Evolutionary conservation across 176 grass and related monocot species (phyloP).

Genomic region (Hsuehochloa calcarea): DNA sequence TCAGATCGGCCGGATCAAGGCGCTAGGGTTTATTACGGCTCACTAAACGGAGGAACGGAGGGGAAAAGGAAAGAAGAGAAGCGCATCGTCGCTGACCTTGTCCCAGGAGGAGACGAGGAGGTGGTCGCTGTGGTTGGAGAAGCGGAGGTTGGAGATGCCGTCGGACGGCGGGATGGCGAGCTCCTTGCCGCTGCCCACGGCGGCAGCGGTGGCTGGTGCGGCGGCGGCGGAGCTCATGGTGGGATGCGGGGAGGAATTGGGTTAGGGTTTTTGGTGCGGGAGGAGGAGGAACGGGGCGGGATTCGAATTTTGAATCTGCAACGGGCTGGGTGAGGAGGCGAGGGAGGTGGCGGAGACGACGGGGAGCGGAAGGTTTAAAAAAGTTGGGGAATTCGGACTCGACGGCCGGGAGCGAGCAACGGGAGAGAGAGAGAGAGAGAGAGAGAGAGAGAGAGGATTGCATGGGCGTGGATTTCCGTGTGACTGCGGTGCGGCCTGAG

Average conservation of each 20-base stretch:
- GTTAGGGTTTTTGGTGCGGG: not conserved
- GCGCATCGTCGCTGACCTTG: conserved; percentile 43
- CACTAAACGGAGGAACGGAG: not conserved
- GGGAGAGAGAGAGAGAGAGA: too few relatives aligned
- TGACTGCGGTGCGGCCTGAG: not conserved
- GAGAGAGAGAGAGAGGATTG: not conserved
- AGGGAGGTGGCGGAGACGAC: not conserved
- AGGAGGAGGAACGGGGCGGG: not conserved
- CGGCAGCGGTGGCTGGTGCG: conserved; percentile 7
- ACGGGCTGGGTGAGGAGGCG: conserved; percentile 18
- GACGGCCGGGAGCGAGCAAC: not conserved
- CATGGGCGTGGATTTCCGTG: not conserved
- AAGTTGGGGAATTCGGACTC: not conserved
- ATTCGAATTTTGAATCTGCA: conserved; percentile 41
- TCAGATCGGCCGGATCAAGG: conserved; percentile 29
- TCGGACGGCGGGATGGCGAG: conserved; percentile 66
- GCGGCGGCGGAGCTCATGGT: conserved; percentile 34
- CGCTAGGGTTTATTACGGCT: conserved; percentile 45
- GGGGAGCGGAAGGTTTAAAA: not conserved
- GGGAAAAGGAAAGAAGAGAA: not conserved
- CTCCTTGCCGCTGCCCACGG: conserved; percentile 61
- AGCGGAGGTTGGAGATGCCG: conserved; percentile 91
- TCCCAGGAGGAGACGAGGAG: conserved; percentile 98
- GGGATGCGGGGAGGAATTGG: not conserved
- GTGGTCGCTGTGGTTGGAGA: conserved; percentile 98